A percentile compares a stretch with the other conserved stretches of the same genome.
These are phyloP conservation scores for Lachancea nothofagi DNA, from an alignment of 805 yeast species.

Conservation along the genomic window DNA sequence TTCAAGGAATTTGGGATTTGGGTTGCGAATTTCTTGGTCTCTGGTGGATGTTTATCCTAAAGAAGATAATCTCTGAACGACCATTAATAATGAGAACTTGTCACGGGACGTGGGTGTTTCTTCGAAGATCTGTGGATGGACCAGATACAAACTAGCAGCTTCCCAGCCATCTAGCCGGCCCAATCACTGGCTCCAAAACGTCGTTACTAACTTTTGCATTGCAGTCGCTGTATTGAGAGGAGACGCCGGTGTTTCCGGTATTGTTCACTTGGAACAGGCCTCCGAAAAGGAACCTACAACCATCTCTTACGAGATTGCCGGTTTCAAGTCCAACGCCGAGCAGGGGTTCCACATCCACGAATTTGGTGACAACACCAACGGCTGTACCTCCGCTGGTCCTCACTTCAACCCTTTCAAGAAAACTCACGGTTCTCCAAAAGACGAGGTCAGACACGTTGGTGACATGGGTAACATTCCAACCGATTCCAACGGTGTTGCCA, in stretches of 20 bases:
- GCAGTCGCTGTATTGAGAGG: conserved; percentile 94
- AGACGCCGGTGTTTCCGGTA: conserved; percentile 83
- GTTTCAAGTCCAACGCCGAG: conserved; percentile 80
- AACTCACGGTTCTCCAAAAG: conserved; percentile 90
- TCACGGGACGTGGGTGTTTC: too few relatives aligned
- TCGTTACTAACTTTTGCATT: conserved; percentile 1
- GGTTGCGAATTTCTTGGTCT: too few relatives aligned
- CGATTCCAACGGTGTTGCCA: conserved; percentile 83
- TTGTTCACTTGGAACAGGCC: conserved; percentile 80
- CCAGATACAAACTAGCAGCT: background rate
- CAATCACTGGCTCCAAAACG: background rate
- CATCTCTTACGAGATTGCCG: conserved; percentile 80
- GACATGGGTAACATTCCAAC: conserved; percentile 93
- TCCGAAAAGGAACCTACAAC: conserved; percentile 79
- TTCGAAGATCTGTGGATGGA: too few relatives aligned
- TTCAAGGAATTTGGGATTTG: too few relatives aligned
- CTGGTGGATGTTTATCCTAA: too few relatives aligned
- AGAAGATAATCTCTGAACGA: too few relatives aligned
- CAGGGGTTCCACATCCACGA: conserved; percentile 98
- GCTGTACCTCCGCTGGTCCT: conserved; percentile 98
- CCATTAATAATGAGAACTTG: too few relatives aligned
- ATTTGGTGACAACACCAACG: conserved; percentile 95
- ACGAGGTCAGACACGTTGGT: conserved; percentile 47
- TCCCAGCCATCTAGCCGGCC: background rate
- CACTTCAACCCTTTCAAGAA: conserved; percentile 90